phyloP scores from a whole-genome alignment of 495 filamentous ascomycete species.

The Penicillium taxi region DNA sequence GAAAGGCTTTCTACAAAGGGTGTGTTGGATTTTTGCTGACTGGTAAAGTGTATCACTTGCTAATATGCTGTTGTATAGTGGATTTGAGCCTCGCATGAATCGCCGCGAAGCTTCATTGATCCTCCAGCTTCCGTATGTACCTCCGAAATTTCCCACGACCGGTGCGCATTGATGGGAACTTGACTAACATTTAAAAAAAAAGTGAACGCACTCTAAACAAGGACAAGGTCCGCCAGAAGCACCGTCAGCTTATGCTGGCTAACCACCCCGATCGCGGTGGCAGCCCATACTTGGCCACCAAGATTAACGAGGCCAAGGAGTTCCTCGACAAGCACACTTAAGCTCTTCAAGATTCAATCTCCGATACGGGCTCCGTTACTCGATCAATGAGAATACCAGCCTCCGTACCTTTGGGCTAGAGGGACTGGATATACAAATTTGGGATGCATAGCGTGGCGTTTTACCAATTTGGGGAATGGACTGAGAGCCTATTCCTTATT shows the following conservation, averaged over 20 bases:
- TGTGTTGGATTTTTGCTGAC: constrained; percentile 15
- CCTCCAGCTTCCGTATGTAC: constrained; percentile 72
- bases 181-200: constrained; percentile 13
- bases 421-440: constrained; percentile 17
- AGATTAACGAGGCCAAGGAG: constrained; percentile 97
- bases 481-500: no score
- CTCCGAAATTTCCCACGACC: not conserved
- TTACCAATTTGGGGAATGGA: constrained; percentile 15
- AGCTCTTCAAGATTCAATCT: constrained; percentile 1
- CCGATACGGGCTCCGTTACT: constrained; percentile 1
- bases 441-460: constrained; percentile 43
- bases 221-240: constrained; percentile 90
- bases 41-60: not conserved
- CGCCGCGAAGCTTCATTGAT: constrained; percentile 85
- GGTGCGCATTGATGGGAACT: not conserved
- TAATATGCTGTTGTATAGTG: constrained; percentile 31
- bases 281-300: constrained; percentile 91
- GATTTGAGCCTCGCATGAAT: constrained; percentile 92
- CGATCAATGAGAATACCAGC: not conserved
- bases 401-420: not conserved
- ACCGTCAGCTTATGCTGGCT: constrained; percentile 90
- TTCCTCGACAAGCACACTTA: constrained; percentile 69
- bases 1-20: constrained; percentile 92
- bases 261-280: constrained; percentile 98
- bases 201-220: constrained; percentile 82